phyloP scores from a whole-genome alignment of 805 yeast species.

The Pichia manshurica region DNA sequence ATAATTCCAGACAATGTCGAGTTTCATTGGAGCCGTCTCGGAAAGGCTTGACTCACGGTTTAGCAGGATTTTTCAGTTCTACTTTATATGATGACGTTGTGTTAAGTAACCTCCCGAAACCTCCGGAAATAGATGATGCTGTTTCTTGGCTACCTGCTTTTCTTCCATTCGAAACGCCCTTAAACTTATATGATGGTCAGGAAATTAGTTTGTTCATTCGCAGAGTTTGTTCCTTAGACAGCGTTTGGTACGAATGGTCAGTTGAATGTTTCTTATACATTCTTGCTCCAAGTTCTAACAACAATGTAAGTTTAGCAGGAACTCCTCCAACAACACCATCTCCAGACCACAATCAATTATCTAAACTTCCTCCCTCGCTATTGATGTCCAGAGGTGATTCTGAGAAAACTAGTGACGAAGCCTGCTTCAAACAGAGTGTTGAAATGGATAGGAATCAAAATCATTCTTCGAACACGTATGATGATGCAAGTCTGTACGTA shows the following conservation, averaged over 20 bases:
- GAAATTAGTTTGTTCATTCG: constrained; percentile 49
- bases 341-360: neutral
- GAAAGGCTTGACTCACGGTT: constrained; percentile 60
- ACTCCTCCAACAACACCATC: neutral
- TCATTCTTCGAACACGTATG: neutral
- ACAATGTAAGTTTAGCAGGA: too few relatives aligned
- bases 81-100: constrained; percentile 53
- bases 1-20: constrained; percentile 22
- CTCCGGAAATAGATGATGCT: constrained; percentile 16
- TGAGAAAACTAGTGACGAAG: neutral
- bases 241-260: constrained; percentile 68
- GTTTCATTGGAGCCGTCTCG: constrained; percentile 38
- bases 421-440: neutral
- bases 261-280: constrained; percentile 45
- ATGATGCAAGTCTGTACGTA: neutral
- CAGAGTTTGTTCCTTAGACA: constrained; percentile 36
- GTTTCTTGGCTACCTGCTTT: constrained; percentile 66
- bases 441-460: constrained; percentile 1
- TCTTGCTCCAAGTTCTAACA: constrained; percentile 4
- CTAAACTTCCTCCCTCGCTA: neutral
- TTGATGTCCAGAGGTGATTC: constrained; percentile 4
- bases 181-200: constrained; percentile 47
- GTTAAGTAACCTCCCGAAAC: constrained; percentile 42
- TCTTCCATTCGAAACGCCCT: constrained; percentile 54
- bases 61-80: constrained; percentile 72